Percentiles rank a stretch among this genome's conserved stretches.
Evolutionary conservation across 345 rosid species (phyloP).

Genomic region (Mallotus nudiflorus): DNA sequence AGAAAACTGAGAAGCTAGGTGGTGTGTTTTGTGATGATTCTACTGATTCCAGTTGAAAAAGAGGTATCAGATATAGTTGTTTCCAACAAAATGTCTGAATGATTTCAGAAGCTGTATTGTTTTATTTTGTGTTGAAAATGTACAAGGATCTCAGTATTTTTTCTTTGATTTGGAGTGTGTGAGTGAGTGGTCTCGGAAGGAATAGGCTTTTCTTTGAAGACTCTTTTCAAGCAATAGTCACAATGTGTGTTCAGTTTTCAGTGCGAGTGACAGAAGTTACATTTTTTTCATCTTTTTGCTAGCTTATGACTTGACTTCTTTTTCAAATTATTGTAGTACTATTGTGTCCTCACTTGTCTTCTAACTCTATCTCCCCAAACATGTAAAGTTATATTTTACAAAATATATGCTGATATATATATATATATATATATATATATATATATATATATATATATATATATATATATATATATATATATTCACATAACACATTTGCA

Average conservation of each 20-base stretch:
- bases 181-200: constrained; percentile 20
- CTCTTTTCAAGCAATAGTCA: constrained; percentile 30
- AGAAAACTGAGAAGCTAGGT: not conserved
- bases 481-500: no score
- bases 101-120: no score
- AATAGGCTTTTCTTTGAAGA: constrained; percentile 12
- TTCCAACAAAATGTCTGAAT: no score
- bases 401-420: no score
- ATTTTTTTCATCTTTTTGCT: constrained; percentile 21
- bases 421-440: no score
- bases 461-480: no score
- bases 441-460: no score
- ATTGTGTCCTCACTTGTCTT: constrained; percentile 5
- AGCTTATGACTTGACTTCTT: constrained; percentile 10
- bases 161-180: not conserved
- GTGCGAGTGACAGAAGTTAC: constrained; percentile 26
- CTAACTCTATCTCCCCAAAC: not conserved
- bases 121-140: no score
- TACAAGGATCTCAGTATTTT: not conserved
- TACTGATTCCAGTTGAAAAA: not conserved
- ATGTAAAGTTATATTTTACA: no score
- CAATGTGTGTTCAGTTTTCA: constrained; percentile 5
- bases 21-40: no score
- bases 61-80: not conserved
- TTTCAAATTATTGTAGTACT: constrained; percentile 4